Evolutionary conservation across 257 asterid species (phyloP).

Genomic region (Handroanthus guayacan): DNA sequence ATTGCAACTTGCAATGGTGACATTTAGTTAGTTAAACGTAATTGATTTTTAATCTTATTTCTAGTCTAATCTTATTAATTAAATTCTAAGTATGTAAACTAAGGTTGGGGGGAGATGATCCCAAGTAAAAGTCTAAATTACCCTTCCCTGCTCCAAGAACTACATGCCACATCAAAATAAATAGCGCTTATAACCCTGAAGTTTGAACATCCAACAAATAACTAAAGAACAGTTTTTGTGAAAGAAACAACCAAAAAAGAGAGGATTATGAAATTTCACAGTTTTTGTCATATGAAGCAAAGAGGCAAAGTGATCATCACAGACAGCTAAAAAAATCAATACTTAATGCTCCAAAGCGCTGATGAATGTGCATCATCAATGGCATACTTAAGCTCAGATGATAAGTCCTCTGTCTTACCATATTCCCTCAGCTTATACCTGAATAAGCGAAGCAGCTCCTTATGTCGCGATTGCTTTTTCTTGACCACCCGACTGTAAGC

Average conservation of each 20-base stretch:
- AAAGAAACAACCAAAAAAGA: not conserved
- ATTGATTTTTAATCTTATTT: too few species aligned
- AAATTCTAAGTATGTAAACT: too few species aligned
- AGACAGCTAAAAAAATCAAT: constrained; percentile 40
- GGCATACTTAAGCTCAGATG: constrained; percentile 67
- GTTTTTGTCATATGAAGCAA: not conserved
- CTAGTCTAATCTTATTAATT: too few species aligned
- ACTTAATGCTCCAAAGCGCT: constrained; percentile 69
- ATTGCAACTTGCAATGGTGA: not conserved
- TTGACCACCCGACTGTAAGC: constrained; percentile 65
- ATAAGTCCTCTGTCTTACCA: constrained; percentile 39
- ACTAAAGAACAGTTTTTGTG: not conserved
- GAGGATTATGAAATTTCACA: not conserved
- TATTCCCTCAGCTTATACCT: constrained; percentile 50
- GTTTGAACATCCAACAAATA: too few species aligned
- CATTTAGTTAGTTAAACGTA: not conserved
- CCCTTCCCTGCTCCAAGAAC: too few species aligned
- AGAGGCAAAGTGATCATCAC: not conserved
- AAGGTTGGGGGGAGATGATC: too few species aligned
- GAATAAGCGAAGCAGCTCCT: constrained; percentile 50
- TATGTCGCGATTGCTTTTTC: constrained; percentile 70
- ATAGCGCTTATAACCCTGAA: too few species aligned
- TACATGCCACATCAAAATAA: too few species aligned
- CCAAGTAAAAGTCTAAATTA: too few species aligned
- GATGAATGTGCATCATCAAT: constrained; percentile 70